Evolutionary conservation across 768 basidiomycete genomes (phyloP), one percentile per base, ranked within the genome.

Genomic region (Suillus occidentalis): DNA sequence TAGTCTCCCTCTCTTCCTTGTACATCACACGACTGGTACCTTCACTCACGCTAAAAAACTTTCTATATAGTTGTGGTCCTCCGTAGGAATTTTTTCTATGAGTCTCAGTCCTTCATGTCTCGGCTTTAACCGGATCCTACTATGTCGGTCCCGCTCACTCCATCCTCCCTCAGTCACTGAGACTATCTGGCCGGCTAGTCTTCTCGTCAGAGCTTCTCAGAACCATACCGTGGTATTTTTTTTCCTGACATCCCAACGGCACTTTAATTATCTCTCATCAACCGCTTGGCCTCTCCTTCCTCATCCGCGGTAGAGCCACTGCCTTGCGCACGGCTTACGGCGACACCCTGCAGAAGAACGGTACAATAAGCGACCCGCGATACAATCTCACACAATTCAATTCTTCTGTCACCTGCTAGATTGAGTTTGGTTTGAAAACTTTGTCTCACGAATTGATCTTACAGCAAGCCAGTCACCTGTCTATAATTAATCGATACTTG

Each of bases 161-260:
- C 37, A 22, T 56, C 34, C 55, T 20, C 6, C n/a, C n/a, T 18
- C 18, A 42, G 42, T 28, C 28, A 28, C 28, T 20, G n/a, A 47
- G 47, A n/a, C 12, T 47, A n/a, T 49, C 47, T 49, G 12, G 13
- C 47, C 22, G 47, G 47, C n/a, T 47, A 47, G 10, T n/a, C 36
- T 57, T 52, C 56, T 58, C 37, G 37, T 37, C 22, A 57, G 39
- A 37, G 22, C 56, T 58, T 58, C 58, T 59, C 39, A 59, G 58
- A 59, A 59, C 58, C 40, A 59, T 25, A 20, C 40, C 58, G 58
- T 59, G 58, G 58, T 28, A 59, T 28, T 18, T 58, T 58, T 45
- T 59, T 37, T 28, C 5, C 12, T 40, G 22, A 39, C 39, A 42
- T 39, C 18, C 31, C 10, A 59, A 59, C 58, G 58, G 18, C 58